Evolutionary conservation across 805 yeast species (phyloP), one percentile per base, ranked within the genome.

Genomic region (Hanseniaspora vineae): DNA sequence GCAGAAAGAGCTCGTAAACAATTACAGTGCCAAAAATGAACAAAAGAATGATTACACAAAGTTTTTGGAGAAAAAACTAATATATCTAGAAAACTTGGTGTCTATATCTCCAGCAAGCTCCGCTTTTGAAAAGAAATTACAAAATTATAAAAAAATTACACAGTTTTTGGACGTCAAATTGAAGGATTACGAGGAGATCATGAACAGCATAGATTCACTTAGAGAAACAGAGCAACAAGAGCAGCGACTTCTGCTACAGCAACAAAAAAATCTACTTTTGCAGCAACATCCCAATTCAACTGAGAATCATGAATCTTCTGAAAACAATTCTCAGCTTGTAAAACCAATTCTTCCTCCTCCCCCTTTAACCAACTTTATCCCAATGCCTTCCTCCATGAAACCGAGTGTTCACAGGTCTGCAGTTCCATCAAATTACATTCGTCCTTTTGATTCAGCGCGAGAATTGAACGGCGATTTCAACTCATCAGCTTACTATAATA

Each of bases 21-120:
- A 35, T 13, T 39, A 35, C 15, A 32, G 18, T 63, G 4, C 68
- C 64, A 52, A 61, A 66, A 12, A 71, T 70, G 12, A 62, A 11
- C 35, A 60, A 5, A 77, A 76, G 55, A 78, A 77, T 53, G 81
- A 76, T 35, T 79, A 80, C 55, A 78, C 83, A 0, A 49, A 67
- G 14, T 68, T 76, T 57, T 56, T 80, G 48, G 85, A 80, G 54
- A 73, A 72, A 49, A 75, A 74, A 55, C 69, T 80, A 35, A 69
- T 68, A 46, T 72, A 67, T 46, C 55, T 80, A 43, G 83, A 80
- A 52, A 70, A 67, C 42, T 49, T 74, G 31, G 55, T 77, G 31
- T 73, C 52, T 23, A 45, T 62, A 35, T 47, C 54, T 3, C 59
- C 59, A 20, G 55, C 52, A 39, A 59, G 61, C 9, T 49, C 50